These are phyloP conservation scores for Oryza glumipatula DNA, from an alignment of 176 grass and related monocot genomes.

Conservation along the genomic window DNA sequence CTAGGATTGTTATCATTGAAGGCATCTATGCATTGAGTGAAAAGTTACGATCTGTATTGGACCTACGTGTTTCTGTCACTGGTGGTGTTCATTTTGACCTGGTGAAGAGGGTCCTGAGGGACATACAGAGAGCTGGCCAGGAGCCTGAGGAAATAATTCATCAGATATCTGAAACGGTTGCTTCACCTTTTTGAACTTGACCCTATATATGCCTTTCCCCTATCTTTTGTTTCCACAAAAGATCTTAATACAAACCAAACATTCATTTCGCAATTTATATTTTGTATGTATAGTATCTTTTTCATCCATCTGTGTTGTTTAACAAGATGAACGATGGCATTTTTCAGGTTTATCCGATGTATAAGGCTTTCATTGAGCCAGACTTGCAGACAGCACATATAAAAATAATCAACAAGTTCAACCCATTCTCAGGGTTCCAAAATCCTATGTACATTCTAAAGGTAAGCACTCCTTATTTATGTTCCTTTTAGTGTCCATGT, in stretches of 20 bases:
- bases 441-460: constrained; percentile 99
- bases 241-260: constrained; percentile 17
- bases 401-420: constrained; percentile 92
- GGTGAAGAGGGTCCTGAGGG: constrained; percentile 96
- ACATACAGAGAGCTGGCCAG: constrained; percentile 95
- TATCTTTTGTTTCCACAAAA: constrained; percentile 8
- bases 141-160: constrained; percentile 99
- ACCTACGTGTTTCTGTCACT: constrained; percentile 96
- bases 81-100: constrained; percentile 99
- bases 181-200: constrained; percentile 39
- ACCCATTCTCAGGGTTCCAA: constrained; percentile 90
- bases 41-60: constrained; percentile 75
- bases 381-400: constrained; percentile 92
- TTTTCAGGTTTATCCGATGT: constrained; percentile 98
- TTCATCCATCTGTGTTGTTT: constrained; percentile 7
- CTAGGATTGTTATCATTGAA: constrained; percentile 89
- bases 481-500: constrained; percentile 20
- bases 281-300: constrained; percentile 11
- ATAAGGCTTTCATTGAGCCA: constrained; percentile 99
- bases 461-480: constrained; percentile 36
- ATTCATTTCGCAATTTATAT: constrained; percentile 11
- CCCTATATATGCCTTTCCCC: constrained; percentile 23
- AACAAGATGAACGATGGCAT: constrained; percentile 12
- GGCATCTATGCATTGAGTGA: constrained; percentile 96
- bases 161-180: constrained; percentile 95